Evolutionary conservation across 306 rosid species (phyloP), one percentile per base, ranked within the genome.

Genomic region (Trifolium subterraneum): DNA sequence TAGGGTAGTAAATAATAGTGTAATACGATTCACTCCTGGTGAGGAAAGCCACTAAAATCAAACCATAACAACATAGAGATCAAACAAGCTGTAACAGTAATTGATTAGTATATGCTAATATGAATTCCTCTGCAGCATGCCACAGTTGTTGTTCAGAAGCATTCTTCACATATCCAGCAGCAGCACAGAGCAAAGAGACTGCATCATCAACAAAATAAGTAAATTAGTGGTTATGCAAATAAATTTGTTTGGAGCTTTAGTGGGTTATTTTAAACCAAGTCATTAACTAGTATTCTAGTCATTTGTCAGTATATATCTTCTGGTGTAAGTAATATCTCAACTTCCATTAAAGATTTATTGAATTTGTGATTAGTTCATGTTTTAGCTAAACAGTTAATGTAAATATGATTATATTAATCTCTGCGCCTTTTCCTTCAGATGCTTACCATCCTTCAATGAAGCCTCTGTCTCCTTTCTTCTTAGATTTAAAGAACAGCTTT

Each of bases 171-270:
- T 22, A 91, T 41, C 95, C 95, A 91, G 74, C 97, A 91, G 87
- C 97, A 91, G 85, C 97, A 91, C 22, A 91, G 80, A 48, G 92
- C 90, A 68, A 88, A 92, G 81, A 92, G 91, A 84, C 96, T 92
- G 88, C 88, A 85, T 50, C 87, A 85, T 60, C 69, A 78, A 33
- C 11, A 75, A 72, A 77, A 25, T 9, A 55, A 56, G 42, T 36
- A 6, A 31, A 11, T 67, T 48, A 78, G 68, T 62, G 35, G 44
- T 47, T 51, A 20, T 39, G 78, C 64, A 11, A 33, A 54, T 45
- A 62, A 27, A n/a, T 33, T 7, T 62, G 4, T 33, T 33, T 62
- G n/a, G 13, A 16, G 33, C 5, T 15, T 31, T 31, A 13, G 20
- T 60, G 41, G 22, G 35, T 36, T 36, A 54, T 33, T 31, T 19